A percentile compares a stretch with the other conserved stretches of the same genome.
These are phyloP conservation scores for Globisporangium yorkense DNA, from an alignment of 352 stramenopile genomes.

Conservation along the genomic window DNA sequence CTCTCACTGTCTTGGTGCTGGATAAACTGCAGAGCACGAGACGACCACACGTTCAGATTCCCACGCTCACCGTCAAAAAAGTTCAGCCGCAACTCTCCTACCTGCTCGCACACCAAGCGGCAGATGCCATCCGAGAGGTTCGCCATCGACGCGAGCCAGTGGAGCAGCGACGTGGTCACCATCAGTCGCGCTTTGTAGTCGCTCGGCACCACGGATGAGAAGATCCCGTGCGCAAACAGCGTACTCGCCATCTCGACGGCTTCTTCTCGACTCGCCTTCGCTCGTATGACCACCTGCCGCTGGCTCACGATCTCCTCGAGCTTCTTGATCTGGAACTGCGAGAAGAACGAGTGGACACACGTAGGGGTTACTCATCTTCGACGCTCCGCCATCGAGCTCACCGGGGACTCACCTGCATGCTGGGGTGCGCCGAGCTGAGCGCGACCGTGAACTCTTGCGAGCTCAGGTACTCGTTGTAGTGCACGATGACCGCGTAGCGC, in stretches of 20 bases:
- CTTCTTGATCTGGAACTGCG: conserved; percentile 79
- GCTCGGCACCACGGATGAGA: conserved; percentile 73
- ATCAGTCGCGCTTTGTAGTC: conserved; percentile 67
- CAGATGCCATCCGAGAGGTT: conserved; percentile 79
- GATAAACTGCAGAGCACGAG: conserved; percentile 3
- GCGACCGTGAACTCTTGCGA: conserved; percentile 78
- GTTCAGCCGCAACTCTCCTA: conserved; percentile 2
- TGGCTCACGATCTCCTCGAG: conserved; percentile 70
- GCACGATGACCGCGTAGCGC: conserved; percentile 87
- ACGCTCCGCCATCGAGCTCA: not conserved
- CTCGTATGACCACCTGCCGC: conserved; percentile 66
- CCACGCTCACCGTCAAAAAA: not conserved
- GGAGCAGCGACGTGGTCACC: conserved; percentile 62
- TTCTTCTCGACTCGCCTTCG: conserved; percentile 61
- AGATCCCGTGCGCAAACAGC: conserved; percentile 62
- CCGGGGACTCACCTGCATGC: conserved; percentile 43
- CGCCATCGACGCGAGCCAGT: conserved; percentile 77
- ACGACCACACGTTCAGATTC: not conserved
- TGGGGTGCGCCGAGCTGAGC: conserved; percentile 62
- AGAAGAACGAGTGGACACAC: not conserved
- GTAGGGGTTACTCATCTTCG: not conserved
- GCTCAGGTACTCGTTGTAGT: conserved; percentile 92
- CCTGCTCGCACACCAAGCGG: conserved; percentile 78
- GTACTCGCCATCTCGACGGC: conserved; percentile 64
- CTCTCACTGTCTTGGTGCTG: conserved; percentile 6